These are phyloP conservation scores for Dactylellina leptospora DNA, from an alignment of 2,329 filamentous ascomycete species.

Conservation along the genomic window DNA sequence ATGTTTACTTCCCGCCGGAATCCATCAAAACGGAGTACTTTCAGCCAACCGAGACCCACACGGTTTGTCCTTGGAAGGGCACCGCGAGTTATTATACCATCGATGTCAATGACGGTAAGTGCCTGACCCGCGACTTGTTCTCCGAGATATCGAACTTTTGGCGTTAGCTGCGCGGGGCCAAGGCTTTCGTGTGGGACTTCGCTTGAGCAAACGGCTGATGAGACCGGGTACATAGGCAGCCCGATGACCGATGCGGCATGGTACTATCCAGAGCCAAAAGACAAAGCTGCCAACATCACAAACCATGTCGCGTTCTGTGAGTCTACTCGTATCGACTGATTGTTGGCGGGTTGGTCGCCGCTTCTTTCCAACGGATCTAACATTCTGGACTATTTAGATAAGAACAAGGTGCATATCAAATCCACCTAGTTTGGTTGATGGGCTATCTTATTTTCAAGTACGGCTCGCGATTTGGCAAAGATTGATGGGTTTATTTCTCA, in stretches of 20 bases:
- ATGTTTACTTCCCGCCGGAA: conserved; percentile 62
- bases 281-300: conserved; percentile 65
- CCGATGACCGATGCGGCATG: conserved; percentile 62
- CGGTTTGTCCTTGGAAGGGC: conserved; percentile 64
- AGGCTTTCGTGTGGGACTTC: conserved; percentile 5
- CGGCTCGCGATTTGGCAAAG: conserved; percentile 1
- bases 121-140: not conserved
- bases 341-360: not conserved
- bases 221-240: conserved; percentile 10
- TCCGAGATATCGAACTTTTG: too few species aligned
- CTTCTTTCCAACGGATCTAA: too few species aligned
- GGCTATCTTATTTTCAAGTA: conserved; percentile 7
- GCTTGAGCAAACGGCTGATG: conserved; percentile 16
- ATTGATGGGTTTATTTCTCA: conserved; percentile 15
- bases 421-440: conserved; percentile 7
- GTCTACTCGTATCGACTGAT: conserved; percentile 54
- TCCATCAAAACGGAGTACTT: conserved; percentile 62
- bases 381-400: conserved; percentile 6
- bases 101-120: conserved; percentile 55
- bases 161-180: conserved; percentile 13
- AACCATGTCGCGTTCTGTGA: conserved; percentile 69
- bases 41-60: conserved; percentile 61
- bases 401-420: conserved; percentile 45
- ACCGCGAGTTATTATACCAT: conserved; percentile 64
- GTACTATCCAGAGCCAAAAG: conserved; percentile 67